A percentile compares a stretch with the other conserved stretches of the same genome.
Conservation (phyloP, 768 basidiomycete species). For the Xerocomellus chrysenteron region DNA sequence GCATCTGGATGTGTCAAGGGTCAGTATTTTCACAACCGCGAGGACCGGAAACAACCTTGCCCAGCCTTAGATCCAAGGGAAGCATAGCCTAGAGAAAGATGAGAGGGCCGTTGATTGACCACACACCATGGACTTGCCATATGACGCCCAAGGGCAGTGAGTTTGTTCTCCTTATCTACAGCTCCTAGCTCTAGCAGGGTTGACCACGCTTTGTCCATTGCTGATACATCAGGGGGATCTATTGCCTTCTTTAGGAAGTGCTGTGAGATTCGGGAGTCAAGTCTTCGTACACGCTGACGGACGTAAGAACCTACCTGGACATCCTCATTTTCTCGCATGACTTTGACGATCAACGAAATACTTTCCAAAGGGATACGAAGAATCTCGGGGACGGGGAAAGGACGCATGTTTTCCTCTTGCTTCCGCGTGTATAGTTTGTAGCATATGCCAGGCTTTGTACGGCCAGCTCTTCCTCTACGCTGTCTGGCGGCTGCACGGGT, state of each 20-base stretch:
- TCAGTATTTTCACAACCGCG: not conserved
- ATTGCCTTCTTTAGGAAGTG: constrained; percentile 71
- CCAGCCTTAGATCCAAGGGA: constrained; percentile 85
- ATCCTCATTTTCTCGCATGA: constrained; percentile 72
- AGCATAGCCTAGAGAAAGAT: constrained; percentile 60
- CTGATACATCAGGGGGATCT: constrained; percentile 73
- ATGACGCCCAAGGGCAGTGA: constrained; percentile 83
- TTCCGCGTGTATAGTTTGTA: constrained; percentile 84
- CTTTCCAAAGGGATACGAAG: constrained; percentile 82
- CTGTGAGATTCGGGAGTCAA: constrained; percentile 32
- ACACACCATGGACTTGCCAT: constrained; percentile 45
- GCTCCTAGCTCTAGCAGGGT: constrained; percentile 79
- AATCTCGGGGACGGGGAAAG: constrained; percentile 86
- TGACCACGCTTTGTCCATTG: constrained; percentile 76
- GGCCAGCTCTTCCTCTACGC: constrained; percentile 85
- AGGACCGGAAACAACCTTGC: constrained; percentile 52
- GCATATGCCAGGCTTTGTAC: constrained; percentile 78
- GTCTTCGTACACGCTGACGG: not conserved
- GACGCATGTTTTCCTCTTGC: constrained; percentile 65
- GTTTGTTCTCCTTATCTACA: constrained; percentile 54
- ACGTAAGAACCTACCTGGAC: constrained; percentile 54
- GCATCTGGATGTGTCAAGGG: constrained; percentile 56
- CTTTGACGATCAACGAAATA: constrained; percentile 79
- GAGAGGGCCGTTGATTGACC: not conserved
- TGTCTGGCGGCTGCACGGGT: constrained; percentile 79